phyloP scores from a whole-genome alignment of 2,329 filamentous ascomycete genomes.

The Aquanectria penicillioides region DNA sequence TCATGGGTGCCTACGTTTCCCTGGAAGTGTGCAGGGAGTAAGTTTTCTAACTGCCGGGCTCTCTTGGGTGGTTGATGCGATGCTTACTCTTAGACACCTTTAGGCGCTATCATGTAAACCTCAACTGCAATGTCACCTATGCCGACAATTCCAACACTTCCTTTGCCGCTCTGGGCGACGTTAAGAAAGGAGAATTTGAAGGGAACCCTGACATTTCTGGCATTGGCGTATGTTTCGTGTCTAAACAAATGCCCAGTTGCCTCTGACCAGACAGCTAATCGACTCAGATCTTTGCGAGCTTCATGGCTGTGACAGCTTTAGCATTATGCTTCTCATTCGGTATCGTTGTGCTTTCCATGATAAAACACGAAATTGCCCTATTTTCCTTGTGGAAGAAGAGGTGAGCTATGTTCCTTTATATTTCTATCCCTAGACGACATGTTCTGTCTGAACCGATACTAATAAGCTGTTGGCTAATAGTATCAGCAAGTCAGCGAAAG shows the following conservation, averaged over 20 bases:
- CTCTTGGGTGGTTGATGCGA: background rate
- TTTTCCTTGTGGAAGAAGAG: constrained; percentile 5
- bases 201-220: constrained; percentile 9
- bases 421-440: too few species aligned
- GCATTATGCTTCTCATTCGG: constrained; percentile 8
- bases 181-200: constrained; percentile 2
- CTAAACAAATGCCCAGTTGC: too few species aligned
- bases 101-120: constrained; percentile 8
- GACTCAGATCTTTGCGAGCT: constrained; percentile 12
- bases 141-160: background rate
- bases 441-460: background rate
- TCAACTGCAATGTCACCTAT: constrained; percentile 13
- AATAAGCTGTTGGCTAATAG: background rate
- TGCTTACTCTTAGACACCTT: background rate
- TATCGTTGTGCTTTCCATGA: constrained; percentile 9
- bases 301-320: constrained; percentile 14
- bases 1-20: constrained; percentile 15
- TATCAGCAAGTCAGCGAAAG: background rate
- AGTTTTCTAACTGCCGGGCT: background rate
- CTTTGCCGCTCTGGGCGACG: background rate
- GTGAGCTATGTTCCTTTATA: too few species aligned
- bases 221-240: background rate
- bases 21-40: constrained; percentile 6
- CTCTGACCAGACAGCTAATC: background rate
- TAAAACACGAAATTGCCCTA: constrained; percentile 13